These are phyloP conservation scores for Dicorynia guianensis DNA, from an alignment of 306 rosid species.

Conservation along the genomic window DNA sequence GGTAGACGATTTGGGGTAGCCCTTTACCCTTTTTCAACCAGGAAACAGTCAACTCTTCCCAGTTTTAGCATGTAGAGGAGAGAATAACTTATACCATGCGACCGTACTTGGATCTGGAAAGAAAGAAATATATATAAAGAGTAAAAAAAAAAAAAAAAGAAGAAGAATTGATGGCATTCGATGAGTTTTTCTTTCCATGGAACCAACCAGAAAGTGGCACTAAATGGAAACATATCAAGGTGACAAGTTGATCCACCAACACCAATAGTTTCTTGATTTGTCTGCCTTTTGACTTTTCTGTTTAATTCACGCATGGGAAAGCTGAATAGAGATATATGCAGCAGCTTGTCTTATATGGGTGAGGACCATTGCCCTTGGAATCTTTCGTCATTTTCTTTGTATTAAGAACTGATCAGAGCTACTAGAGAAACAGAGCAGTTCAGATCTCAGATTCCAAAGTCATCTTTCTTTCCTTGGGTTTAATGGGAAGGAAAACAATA, in stretches of 20 bases:
- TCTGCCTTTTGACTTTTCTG: slow-evolving; percentile 22
- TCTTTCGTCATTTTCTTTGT: slow-evolving; percentile 12
- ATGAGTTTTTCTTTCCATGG: neutral
- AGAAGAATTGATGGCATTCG: neutral
- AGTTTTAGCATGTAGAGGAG: neutral
- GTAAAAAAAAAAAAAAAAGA: too few relatives aligned
- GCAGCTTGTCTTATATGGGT: slow-evolving; percentile 20
- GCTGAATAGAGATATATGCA: slow-evolving; percentile 10
- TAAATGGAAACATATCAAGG: neutral
- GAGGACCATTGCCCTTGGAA: slow-evolving; percentile 36
- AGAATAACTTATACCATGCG: neutral
- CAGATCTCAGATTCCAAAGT: too few relatives aligned
- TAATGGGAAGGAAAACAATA: too few relatives aligned
- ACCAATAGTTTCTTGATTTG: slow-evolving; percentile 12
- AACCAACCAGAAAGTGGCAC: slow-evolving; percentile 6
- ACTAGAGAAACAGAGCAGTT: too few relatives aligned
- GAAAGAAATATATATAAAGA: too few relatives aligned
- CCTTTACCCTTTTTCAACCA: neutral
- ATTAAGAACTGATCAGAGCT: too few relatives aligned
- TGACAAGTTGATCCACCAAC: slow-evolving; percentile 13
- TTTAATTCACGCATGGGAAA: slow-evolving; percentile 27
- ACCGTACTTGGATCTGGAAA: neutral
- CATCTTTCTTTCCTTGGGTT: too few relatives aligned
- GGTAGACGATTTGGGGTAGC: neutral
- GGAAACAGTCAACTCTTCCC: neutral